Base-by-base conservation (phyloP, 305 asterid species). In the Caryopteris hybrid region DNA sequence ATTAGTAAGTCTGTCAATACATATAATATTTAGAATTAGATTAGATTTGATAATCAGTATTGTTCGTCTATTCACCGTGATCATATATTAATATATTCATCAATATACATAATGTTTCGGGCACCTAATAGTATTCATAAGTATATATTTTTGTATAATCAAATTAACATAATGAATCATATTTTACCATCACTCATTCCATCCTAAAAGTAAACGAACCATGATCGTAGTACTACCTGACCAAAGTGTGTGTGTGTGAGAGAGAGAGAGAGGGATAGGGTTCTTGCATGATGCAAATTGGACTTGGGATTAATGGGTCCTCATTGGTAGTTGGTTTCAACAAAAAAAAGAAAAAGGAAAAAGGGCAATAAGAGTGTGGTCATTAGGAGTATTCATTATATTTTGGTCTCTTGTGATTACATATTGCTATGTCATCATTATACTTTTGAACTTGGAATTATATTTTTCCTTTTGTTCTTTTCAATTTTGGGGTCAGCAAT, bases 201-300 rank as follows among this genome's bases (percentile, higher is more conserved):
- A 0, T 2, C 42, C 42, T 36, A 36, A 36, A 31, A 31, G 36
- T 31, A 31, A 31, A 31, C 36, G 6, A 31, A 31, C 3, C 36
- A 31, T 9, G 42, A 36, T 36, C 8, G 13, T 8, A 36, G 9
- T 12, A 36, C 8, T 36, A 7, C 13, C 13, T 12, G 9, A 36
- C 11, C 42, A 64, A 41, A 36, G 58, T 25, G 0, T 11, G 50
- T 70, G 69, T 22, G n/a, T n/a, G n/a, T n/a, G n/a, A n/a, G n/a
- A n/a, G n/a, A n/a, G n/a, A n/a, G n/a, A n/a, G n/a, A n/a, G n/a
- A n/a, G n/a, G n/a, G n/a, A n/a, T n/a, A 66, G 39, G 80, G 77
- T 72, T 74, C 74, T 64, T 60, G 57, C 20, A 74, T 74, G 52
- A 81, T 77, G 55, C 69, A 45, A 43, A 46, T 58, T 64, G 80